Percentiles rank a stretch among this genome's conserved stretches.
Conservation (phyloP, 768 basidiomycete genomes). For the Pulveroboletus ravenelii region DNA sequence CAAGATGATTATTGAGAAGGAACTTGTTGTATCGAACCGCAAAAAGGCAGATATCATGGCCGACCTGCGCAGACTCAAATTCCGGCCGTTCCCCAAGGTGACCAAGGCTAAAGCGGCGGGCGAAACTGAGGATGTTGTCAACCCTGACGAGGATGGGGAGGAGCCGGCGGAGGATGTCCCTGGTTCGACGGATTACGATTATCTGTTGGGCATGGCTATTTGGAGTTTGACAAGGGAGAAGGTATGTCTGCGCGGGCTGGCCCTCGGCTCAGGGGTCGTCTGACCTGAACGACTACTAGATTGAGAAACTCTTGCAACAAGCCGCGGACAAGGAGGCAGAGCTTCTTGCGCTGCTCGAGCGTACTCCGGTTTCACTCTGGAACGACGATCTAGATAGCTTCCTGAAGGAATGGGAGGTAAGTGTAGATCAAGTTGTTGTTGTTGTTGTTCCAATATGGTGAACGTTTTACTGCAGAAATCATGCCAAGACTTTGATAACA, state of each 20-base stretch:
- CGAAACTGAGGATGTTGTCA: slow-evolving; percentile 56
- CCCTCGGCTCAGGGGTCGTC: neutral
- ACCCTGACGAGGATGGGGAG: slow-evolving; percentile 45
- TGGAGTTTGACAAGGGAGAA: slow-evolving; percentile 93
- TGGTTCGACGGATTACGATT: slow-evolving; percentile 74
- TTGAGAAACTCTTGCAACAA: slow-evolving; percentile 78
- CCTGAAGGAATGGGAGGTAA: slow-evolving; percentile 78
- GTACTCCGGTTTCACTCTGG: slow-evolving; percentile 83
- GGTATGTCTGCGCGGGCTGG: slow-evolving; percentile 36
- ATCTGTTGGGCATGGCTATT: slow-evolving; percentile 92
- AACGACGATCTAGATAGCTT: slow-evolving; percentile 83
- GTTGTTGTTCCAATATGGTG: neutral
- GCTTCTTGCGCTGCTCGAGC: slow-evolving; percentile 69
- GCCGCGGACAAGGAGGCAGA: slow-evolving; percentile 80
- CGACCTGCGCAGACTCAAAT: slow-evolving; percentile 78
- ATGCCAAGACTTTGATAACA: slow-evolving; percentile 41
- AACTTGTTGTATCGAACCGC: slow-evolving; percentile 79
- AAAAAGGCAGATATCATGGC: slow-evolving; percentile 82
- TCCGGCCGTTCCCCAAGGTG: slow-evolving; percentile 88
- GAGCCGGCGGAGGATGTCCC: slow-evolving; percentile 37
- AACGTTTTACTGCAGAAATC: slow-evolving; percentile 31
- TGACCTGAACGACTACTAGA: slow-evolving; percentile 40
- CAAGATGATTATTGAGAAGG: slow-evolving; percentile 87
- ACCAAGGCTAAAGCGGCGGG: slow-evolving; percentile 61
- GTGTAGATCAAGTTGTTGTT: slow-evolving; percentile 24